Evolutionary conservation across 345 rosid species (phyloP).

Genomic region (Arabidopsis suecica): DNA sequence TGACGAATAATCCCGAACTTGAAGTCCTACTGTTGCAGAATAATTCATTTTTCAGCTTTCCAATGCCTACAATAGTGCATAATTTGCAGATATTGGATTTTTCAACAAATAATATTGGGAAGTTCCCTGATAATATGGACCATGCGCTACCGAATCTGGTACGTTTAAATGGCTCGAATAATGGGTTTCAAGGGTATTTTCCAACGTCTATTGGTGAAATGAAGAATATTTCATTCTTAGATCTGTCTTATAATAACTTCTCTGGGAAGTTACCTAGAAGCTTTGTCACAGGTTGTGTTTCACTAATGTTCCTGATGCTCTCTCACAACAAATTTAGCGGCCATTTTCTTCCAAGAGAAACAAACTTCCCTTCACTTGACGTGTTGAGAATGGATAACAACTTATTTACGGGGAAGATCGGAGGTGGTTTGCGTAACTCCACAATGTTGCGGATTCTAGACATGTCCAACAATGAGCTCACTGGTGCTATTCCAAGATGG

Average conservation of each 20-base stretch:
- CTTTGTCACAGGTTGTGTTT: constrained; percentile 14
- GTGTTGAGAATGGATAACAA: constrained; percentile 9
- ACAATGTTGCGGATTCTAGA: background rate
- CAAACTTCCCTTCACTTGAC: background rate
- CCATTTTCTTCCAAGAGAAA: background rate
- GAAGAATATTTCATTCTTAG: constrained; percentile 4
- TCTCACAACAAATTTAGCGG: constrained; percentile 30
- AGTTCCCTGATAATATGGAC: background rate
- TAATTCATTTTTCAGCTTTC: constrained; percentile 30
- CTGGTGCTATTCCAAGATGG: constrained; percentile 23
- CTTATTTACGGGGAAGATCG: constrained; percentile 16
- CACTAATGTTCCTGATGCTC: background rate
- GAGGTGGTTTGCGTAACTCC: constrained; percentile 24
- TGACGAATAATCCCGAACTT: constrained; percentile 24
- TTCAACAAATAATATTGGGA: background rate
- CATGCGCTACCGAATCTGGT: background rate
- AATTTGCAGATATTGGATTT: constrained; percentile 13
- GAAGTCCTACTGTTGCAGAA: constrained; percentile 19
- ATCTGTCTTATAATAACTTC: constrained; percentile 30
- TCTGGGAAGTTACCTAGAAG: constrained; percentile 23
- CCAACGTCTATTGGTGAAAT: constrained; percentile 27
- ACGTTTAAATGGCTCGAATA: background rate
- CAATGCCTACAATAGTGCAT: background rate
- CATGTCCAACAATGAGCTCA: constrained; percentile 22
- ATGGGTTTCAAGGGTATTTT: background rate